Evolutionary conservation across 75 land plant genomes (phyloP), one percentile per base, ranked within the genome.

Genomic region (Cryptomeria japonica): DNA sequence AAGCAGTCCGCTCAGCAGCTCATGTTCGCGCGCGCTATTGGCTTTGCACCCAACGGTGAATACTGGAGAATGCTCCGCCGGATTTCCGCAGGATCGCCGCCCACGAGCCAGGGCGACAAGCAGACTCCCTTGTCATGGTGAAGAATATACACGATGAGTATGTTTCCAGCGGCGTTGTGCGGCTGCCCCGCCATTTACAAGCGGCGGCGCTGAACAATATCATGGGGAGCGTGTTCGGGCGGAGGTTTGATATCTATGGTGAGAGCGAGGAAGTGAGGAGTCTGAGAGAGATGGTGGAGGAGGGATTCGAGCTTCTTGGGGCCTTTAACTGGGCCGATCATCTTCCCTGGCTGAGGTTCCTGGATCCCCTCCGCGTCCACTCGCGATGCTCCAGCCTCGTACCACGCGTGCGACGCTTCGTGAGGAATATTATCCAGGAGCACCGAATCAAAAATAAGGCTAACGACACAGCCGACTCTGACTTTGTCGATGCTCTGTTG

Each of bases 281-380:
- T 88, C 86, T 97, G 56, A 12, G 86, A 38, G 80, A 53, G n/a
- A 84, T 97, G 90, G 96, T 97, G 5, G 90, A 93, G 0, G 95
- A 95, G 91, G 96, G 97, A 10, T 95, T 94, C 82, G 95, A 94
- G 14, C 86, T 95, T 6, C 87, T 97, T 5, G 99, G 99, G 12
- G 85, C 64, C 36, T 89, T 96, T 86, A 94, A 96, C 84, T 93
- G 93, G 94, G 88, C 94, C 12, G 99, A 97, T 80, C 95, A 96
- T 47, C 86, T 97, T 3, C 93, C 94, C 0, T 84, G 84, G 55
- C 47, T 94, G 0, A 73, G 70, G 10, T 87, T 78, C 3, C 78
- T 95, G 18, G 99, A 97, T 76, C 89, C 90, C 2, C 96, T 93
- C 61, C 85, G 84, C 75, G 90, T 97, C 86, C 88, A 91, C 47